Evolutionary conservation across 768 basidiomycete genomes (phyloP), one percentile per base, ranked within the genome.

Genomic region (Leccinum truebloodii): DNA sequence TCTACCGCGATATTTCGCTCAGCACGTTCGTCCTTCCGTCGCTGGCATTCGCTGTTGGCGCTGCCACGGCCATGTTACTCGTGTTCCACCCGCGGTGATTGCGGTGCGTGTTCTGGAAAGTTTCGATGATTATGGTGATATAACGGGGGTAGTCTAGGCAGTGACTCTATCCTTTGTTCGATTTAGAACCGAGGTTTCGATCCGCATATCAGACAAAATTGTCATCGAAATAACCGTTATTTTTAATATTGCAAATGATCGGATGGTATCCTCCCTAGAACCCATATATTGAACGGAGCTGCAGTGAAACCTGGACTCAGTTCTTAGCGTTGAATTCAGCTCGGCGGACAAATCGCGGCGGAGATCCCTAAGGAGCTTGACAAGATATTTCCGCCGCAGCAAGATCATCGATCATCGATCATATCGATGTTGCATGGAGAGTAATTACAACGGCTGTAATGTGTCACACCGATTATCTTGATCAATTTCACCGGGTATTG

Each of bases 21-120:
- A 60, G 34, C 52, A 53, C 59, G 44, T 59, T 65, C 55, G 60
- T 76, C 57, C 73, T 77, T 8, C 69, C 72, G 32, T 67, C 67
- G 9, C 60, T 78, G n/a, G 78, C 73, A 2, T 80, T 85, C 64
- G 71, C 73, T 26, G 73, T 72, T n/a, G 84, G 84, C 28, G 75
- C 74, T 35, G 71, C 76, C n/a, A 75, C 74, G 55, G 74, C 70
- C 32, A 39, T 72, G n/a, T 52, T 76, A 13, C 26, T 76, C n/a
- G 52, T 74, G 32, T 61, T 65, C 51, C 76, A 76, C 24, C 68
- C 70, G 53, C 68, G 69, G 37, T 78, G 69, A 77, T 58, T 2
- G 46, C n/a, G 30, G 7, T 69, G 51, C 34, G 67, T 63, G 39
- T 10, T 51, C 20, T 24, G 14, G 20, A 34, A 20, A 6, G 18